Conservation (phyloP, 1,284 basidiomycete genomes). For the Agaricales sp. region DNA sequence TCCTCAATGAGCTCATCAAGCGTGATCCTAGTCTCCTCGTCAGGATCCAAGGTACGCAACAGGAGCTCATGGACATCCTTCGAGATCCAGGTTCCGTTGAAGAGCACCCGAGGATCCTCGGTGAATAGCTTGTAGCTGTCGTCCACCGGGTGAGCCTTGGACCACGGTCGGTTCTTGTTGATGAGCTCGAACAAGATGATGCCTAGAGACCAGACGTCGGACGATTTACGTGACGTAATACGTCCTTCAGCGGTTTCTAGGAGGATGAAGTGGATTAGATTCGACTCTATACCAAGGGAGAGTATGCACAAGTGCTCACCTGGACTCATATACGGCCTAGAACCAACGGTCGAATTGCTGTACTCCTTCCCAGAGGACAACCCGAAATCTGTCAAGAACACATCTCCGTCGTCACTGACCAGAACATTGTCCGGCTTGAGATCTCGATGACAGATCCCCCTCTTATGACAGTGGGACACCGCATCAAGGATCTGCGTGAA, state of each 20-base stretch:
- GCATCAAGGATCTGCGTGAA: constrained; percentile 5
- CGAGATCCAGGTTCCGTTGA: background rate
- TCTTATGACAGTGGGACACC: constrained; percentile 2
- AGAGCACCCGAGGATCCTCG: background rate
- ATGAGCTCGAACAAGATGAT: background rate
- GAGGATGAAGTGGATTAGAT: background rate
- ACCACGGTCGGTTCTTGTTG: background rate
- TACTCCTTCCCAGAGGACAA: background rate
- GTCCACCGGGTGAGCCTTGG: background rate
- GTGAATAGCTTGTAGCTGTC: background rate
- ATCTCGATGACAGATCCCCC: too few relatives aligned
- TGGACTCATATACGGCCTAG: background rate
- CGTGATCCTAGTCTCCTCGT: background rate
- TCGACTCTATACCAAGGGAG: background rate
- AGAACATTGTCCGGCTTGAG: constrained; percentile 9
- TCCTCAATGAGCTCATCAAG: background rate
- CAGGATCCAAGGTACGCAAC: background rate
- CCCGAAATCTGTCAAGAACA: constrained; percentile 5
- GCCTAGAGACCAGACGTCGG: background rate
- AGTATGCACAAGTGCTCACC: too few relatives aligned
- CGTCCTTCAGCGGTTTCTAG: background rate
- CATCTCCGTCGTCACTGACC: background rate
- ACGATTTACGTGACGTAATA: background rate
- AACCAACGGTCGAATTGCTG: background rate
- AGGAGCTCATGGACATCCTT: background rate